Conservation (phyloP, 2,329 filamentous ascomycete species). For the Myriangium duriaei region DNA sequence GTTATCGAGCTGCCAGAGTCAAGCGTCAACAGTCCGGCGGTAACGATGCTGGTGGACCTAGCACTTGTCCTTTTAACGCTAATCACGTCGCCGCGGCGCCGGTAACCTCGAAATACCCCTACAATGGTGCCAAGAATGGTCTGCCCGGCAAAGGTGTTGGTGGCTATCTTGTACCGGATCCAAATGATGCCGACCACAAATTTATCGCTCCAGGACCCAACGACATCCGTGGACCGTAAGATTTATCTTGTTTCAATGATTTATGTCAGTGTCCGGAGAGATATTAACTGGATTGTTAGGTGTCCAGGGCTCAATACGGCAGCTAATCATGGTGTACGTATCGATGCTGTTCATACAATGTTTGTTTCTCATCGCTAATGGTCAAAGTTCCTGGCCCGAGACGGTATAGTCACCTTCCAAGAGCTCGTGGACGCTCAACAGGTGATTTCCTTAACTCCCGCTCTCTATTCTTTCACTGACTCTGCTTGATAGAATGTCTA, state of each 20-base stretch:
- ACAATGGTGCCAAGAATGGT: slow-evolving; percentile 32
- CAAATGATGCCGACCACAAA: slow-evolving; percentile 26
- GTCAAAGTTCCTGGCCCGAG: slow-evolving; percentile 32
- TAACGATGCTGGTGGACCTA: slow-evolving; percentile 17
- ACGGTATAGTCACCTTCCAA: slow-evolving; percentile 30
- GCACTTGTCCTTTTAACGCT: slow-evolving; percentile 27
- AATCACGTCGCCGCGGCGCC: slow-evolving; percentile 27
- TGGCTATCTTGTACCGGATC: slow-evolving; percentile 33
- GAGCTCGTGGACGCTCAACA: slow-evolving; percentile 35
- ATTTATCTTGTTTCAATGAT: neutral
- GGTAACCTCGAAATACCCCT: slow-evolving; percentile 26
- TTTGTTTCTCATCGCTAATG: neutral
- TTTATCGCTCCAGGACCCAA: slow-evolving; percentile 25
- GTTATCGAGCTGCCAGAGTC: slow-evolving; percentile 10
- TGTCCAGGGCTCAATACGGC: slow-evolving; percentile 33
- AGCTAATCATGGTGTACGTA: slow-evolving; percentile 32
- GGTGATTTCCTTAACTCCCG: too few relatives aligned
- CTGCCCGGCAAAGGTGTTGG: slow-evolving; percentile 29
- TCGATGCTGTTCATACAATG: neutral
- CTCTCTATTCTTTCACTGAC: too few relatives aligned
- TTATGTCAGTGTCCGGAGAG: slow-evolving; percentile 6
- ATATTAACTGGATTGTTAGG: too few relatives aligned
- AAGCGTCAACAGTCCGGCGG: slow-evolving; percentile 23
- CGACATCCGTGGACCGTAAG: slow-evolving; percentile 31
- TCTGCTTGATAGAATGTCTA: too few relatives aligned